These are phyloP conservation scores for Volvox africanus DNA, from an alignment of 139 green algal genomes.

Conservation along the genomic window DNA sequence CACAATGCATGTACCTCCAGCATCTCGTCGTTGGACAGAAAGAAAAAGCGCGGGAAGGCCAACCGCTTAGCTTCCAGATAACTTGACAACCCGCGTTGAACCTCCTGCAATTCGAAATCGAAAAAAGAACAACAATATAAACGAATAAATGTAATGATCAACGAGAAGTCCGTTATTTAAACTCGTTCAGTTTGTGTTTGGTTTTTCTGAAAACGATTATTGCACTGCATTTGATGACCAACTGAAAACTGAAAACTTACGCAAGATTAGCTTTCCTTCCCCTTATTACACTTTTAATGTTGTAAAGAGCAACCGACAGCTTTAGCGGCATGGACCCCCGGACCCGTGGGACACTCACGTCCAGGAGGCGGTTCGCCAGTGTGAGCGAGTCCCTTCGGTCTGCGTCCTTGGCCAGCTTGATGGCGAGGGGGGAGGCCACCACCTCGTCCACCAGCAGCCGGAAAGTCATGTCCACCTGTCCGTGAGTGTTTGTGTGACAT, in stretches of 20 bases:
- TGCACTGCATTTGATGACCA: too few species aligned
- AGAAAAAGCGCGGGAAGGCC: slow-evolving; percentile 85
- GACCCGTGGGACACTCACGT: slow-evolving; percentile 24
- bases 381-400: slow-evolving; percentile 62
- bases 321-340: too few species aligned
- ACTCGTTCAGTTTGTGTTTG: too few species aligned
- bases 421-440: slow-evolving; percentile 50
- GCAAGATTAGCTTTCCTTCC: too few species aligned
- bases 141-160: too few species aligned
- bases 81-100: slow-evolving; percentile 75
- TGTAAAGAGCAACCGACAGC: too few species aligned
- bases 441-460: slow-evolving; percentile 71
- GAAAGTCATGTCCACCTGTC: slow-evolving; percentile 66
- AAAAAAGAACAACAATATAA: too few species aligned
- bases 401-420: slow-evolving; percentile 66
- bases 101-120: slow-evolving; percentile 10
- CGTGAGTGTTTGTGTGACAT: neutral
- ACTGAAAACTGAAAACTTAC: too few species aligned
- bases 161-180: too few species aligned
- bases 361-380: slow-evolving; percentile 70
- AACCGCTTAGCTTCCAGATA: slow-evolving; percentile 83
- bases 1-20: slow-evolving; percentile 58
- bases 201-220: too few species aligned
- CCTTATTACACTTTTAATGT: too few species aligned
- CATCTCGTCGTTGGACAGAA: slow-evolving; percentile 88